Evolutionary conservation across 139 green algal genomes (phyloP).

Genomic region (Pycnococcus provasolii): DNA sequence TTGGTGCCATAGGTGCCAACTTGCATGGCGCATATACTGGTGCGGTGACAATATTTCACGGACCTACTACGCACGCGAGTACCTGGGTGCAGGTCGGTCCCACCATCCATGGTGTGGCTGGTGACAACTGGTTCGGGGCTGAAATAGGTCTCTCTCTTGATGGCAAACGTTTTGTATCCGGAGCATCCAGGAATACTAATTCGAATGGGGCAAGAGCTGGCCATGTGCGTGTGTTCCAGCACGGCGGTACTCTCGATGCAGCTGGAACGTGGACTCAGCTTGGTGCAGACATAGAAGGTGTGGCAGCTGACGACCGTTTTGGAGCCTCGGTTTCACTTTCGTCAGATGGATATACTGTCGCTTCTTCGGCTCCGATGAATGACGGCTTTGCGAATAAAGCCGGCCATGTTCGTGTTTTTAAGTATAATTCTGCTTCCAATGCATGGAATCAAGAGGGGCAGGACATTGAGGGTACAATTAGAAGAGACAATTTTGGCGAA

Average conservation of each 20-base stretch:
- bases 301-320: not conserved
- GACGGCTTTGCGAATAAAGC: not conserved
- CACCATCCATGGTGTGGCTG: not conserved
- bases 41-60: too few relatives aligned
- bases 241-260: not conserved
- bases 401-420: conserved; percentile 3
- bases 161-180: not conserved
- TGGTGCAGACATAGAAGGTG: not conserved
- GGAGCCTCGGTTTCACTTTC: not conserved
- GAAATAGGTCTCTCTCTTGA: not conserved
- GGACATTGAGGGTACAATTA: not conserved
- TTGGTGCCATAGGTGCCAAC: too few relatives aligned
- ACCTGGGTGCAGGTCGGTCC: not conserved
- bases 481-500: not conserved
- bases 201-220: not conserved
- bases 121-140: not conserved
- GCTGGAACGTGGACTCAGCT: conserved; percentile 1
- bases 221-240: conserved; percentile 6
- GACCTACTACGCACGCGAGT: not conserved
- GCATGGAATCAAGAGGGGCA: not conserved
- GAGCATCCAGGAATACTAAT: not conserved
- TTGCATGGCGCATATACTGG: too few relatives aligned
- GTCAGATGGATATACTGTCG: not conserved
- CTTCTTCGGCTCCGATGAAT: not conserved
- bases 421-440: not conserved